These are phyloP conservation scores for Cutaneotrichosporon sp. DNA, from an alignment of 1,284 basidiomycete species.

Conservation along the genomic window DNA sequence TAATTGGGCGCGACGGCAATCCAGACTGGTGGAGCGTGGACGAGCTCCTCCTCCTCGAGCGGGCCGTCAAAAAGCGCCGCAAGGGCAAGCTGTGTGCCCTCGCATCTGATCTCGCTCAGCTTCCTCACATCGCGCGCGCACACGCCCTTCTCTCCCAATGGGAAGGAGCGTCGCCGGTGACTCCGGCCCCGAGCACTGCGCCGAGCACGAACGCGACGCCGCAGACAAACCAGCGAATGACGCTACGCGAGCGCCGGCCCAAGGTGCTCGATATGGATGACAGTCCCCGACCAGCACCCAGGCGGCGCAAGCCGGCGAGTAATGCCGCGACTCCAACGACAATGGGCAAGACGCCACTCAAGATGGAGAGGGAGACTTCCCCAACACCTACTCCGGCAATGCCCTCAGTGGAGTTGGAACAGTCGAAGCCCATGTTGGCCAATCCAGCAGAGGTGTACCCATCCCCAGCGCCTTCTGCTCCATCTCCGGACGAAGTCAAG, in stretches of 20 bases:
- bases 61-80: slow-evolving; percentile 54
- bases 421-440: not conserved
- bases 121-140: slow-evolving; percentile 59
- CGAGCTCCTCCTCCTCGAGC: slow-evolving; percentile 67
- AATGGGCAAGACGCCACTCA: not conserved
- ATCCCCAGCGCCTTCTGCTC: not conserved
- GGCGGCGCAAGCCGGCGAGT: not conserved
- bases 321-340: slow-evolving; percentile 3
- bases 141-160: slow-evolving; percentile 52
- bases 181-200: slow-evolving; percentile 2
- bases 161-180: slow-evolving; percentile 31
- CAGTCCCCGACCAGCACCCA: slow-evolving; percentile 5
- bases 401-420: no score
- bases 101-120: slow-evolving; percentile 52
- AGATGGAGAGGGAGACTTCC: not conserved
- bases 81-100: slow-evolving; percentile 51
- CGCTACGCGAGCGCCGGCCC: slow-evolving; percentile 13
- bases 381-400: not conserved
- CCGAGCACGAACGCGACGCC: slow-evolving; percentile 16
- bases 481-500: not conserved
- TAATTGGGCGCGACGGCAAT: slow-evolving; percentile 53
- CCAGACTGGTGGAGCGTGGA: slow-evolving; percentile 65
- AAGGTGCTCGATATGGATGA: not conserved
- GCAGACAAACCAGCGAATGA: slow-evolving; percentile 15
- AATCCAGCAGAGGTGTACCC: not conserved